phyloP scores from a whole-genome alignment of 192 early-diverging fungal genomes.

The Podila epicladia region DNA sequence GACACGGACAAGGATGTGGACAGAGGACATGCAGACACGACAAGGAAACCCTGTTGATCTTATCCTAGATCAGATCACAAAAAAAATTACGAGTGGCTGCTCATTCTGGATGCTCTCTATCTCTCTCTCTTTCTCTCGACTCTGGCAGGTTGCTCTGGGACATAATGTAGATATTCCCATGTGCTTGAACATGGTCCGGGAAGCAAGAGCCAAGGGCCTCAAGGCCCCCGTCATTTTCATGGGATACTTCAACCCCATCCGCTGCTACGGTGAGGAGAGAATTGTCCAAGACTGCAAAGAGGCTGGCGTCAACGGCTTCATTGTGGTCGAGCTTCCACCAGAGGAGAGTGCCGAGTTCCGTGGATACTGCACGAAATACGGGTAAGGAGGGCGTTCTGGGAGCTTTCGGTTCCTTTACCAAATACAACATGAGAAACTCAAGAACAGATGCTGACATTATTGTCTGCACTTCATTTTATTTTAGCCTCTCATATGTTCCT shows the following conservation, averaged over 20 bases:
- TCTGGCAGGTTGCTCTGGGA: conserved; percentile 73
- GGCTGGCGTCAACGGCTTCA: conserved; percentile 94
- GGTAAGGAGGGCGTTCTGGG: conserved; percentile 47
- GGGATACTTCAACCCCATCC: conserved; percentile 99
- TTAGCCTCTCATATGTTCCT: conserved; percentile 84
- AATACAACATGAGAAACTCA: background rate
- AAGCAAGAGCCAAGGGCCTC: conserved; percentile 86
- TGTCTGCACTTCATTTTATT: background rate
- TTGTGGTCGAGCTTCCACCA: conserved; percentile 97
- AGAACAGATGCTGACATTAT: background rate
- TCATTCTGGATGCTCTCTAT: too few species aligned
- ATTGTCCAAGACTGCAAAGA: conserved; percentile 86
- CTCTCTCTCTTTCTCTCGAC: conserved; percentile 1
- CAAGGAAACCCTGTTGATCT: background rate
- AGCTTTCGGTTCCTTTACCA: background rate
- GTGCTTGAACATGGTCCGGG: conserved; percentile 83
- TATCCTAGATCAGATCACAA: background rate
- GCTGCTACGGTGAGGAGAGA: conserved; percentile 91
- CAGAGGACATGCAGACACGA: background rate
- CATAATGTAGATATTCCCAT: conserved; percentile 81
- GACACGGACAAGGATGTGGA: background rate
- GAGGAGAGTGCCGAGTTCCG: conserved; percentile 94
- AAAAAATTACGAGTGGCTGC: too few species aligned
- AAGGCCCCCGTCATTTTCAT: conserved; percentile 94
- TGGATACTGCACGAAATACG: conserved; percentile 73